Evolutionary conservation across 2,329 filamentous ascomycete species (phyloP).

Genomic region (Aplosporella prunicola): DNA sequence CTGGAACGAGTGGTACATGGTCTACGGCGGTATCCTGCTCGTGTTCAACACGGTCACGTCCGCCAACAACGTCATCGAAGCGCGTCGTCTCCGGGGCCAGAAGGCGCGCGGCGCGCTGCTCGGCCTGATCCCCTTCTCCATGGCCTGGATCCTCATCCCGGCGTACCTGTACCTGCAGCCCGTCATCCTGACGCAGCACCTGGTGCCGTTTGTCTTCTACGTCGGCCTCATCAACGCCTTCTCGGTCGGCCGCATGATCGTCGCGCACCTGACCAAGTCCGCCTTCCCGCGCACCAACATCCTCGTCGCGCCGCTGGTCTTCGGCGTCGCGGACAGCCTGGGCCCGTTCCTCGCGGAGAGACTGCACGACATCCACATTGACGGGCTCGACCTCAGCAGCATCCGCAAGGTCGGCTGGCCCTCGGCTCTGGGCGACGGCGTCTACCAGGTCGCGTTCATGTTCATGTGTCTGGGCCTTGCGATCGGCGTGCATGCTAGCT

Average conservation of each 20-base stretch:
- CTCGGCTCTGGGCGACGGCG: slow-evolving; percentile 42
- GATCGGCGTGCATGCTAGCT: slow-evolving; percentile 90
- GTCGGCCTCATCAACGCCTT: slow-evolving; percentile 88
- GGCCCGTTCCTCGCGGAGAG: slow-evolving; percentile 54
- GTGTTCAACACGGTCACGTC: slow-evolving; percentile 76
- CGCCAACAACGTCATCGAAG: slow-evolving; percentile 73
- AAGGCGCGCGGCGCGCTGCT: slow-evolving; percentile 64
- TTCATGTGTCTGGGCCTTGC: slow-evolving; percentile 79
- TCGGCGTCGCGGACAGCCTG: slow-evolving; percentile 69
- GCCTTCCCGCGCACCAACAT: slow-evolving; percentile 88
- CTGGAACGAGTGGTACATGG: slow-evolving; percentile 88
- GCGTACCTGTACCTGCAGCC: slow-evolving; percentile 80
- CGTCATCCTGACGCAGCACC: slow-evolving; percentile 67
- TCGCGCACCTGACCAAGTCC: slow-evolving; percentile 79
- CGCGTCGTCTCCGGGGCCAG: slow-evolving; percentile 65
- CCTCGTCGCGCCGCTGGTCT: slow-evolving; percentile 64
- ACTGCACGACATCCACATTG: slow-evolving; percentile 16
- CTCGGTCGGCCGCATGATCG: slow-evolving; percentile 91
- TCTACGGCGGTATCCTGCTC: slow-evolving; percentile 72
- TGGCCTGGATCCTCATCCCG: slow-evolving; percentile 66
- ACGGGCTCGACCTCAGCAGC: slow-evolving; percentile 11
- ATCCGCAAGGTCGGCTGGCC: slow-evolving; percentile 39
- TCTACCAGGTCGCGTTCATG: slow-evolving; percentile 87
- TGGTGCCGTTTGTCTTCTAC: slow-evolving; percentile 84
- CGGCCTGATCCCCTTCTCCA: slow-evolving; percentile 73